Evolutionary conservation across 2,329 filamentous ascomycete species (phyloP).

Genomic region (Pseudofabraea citricarpa): DNA sequence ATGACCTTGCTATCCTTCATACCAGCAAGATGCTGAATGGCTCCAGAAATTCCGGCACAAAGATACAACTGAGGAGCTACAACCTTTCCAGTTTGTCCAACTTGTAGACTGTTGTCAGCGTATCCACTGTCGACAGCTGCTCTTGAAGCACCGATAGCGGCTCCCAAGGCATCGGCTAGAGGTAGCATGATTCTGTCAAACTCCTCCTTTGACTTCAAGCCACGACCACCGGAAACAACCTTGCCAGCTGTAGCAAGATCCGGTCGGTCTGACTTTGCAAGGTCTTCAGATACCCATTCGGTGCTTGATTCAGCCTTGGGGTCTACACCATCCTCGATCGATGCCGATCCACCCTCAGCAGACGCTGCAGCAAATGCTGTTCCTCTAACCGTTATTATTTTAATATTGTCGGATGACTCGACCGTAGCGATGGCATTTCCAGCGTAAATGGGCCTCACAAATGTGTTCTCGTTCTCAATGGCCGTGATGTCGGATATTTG

Average conservation of each 20-base stretch:
- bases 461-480: slow-evolving; percentile 87
- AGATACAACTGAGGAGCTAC: slow-evolving; percentile 94
- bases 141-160: slow-evolving; percentile 91
- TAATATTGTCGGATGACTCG: slow-evolving; percentile 79
- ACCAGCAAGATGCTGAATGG: slow-evolving; percentile 95
- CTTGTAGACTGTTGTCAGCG: slow-evolving; percentile 96
- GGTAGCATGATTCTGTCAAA: slow-evolving; percentile 92
- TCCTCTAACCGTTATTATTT: slow-evolving; percentile 87
- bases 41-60: slow-evolving; percentile 91
- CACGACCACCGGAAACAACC: slow-evolving; percentile 90
- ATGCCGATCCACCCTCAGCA: slow-evolving; percentile 66
- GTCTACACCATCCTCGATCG: slow-evolving; percentile 77
- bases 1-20: slow-evolving; percentile 99
- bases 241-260: slow-evolving; percentile 84
- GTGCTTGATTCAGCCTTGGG: slow-evolving; percentile 68
- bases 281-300: slow-evolving; percentile 91
- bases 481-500: slow-evolving; percentile 88
- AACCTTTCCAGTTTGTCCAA: slow-evolving; percentile 98
- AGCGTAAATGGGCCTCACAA: slow-evolving; percentile 94
- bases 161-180: slow-evolving; percentile 85
- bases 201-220: slow-evolving; percentile 95
- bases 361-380: slow-evolving; percentile 82
- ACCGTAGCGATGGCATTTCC: slow-evolving; percentile 97
- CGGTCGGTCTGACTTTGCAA: slow-evolving; percentile 89
- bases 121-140: slow-evolving; percentile 97